Conservation (phyloP, 108 stramenopile species). For the Skeletonema marinoi region DNA sequence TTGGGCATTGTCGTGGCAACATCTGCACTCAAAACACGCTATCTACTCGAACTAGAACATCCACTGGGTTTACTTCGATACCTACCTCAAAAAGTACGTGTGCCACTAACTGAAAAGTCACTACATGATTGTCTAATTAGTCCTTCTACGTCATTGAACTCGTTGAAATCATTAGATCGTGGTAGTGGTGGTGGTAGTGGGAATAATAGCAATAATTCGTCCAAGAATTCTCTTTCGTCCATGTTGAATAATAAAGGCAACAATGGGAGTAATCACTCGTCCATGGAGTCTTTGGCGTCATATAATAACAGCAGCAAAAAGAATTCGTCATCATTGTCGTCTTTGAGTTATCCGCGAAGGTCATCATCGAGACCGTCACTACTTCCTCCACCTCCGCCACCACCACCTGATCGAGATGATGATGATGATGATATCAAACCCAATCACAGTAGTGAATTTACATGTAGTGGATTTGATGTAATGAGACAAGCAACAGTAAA, state of each 20-base stretch:
- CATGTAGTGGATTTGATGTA: background rate
- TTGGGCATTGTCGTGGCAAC: slow-evolving; percentile 2
- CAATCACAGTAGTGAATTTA: background rate
- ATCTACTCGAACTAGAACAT: slow-evolving; percentile 13
- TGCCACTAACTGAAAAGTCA: background rate
- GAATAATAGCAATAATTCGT: slow-evolving; percentile 2
- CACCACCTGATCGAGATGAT: background rate
- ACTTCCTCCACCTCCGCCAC: background rate
- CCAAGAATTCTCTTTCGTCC: slow-evolving; percentile 7
- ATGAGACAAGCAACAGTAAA: background rate
- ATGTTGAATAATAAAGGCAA: background rate
- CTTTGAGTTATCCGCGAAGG: background rate
- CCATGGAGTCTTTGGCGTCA: background rate
- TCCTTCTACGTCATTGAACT: slow-evolving; percentile 10
- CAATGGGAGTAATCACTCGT: background rate
- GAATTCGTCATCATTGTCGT: background rate
- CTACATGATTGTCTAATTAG: slow-evolving; percentile 14
- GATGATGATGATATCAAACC: background rate
- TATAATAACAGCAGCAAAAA: background rate
- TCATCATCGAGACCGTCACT: background rate
- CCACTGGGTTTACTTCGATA: slow-evolving; percentile 19
- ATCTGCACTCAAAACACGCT: slow-evolving; percentile 8
- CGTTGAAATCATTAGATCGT: background rate
- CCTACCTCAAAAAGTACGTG: background rate
- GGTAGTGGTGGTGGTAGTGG: background rate